Conservation (phyloP, 352 stramenopile genomes). For the Aphanomyces euteiches region DNA sequence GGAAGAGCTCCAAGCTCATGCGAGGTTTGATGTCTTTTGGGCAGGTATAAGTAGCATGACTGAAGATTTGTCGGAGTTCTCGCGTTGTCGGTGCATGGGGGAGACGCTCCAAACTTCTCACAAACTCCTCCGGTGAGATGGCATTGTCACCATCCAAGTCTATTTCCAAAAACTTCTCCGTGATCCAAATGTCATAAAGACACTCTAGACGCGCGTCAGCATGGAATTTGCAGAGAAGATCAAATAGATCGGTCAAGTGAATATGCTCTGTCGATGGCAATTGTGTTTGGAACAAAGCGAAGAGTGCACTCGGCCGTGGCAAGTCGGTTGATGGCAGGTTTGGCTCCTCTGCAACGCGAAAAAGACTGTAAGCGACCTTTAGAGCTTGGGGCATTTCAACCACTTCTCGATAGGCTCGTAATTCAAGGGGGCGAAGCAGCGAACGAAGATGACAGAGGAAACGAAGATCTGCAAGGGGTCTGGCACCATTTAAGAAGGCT, state of each 20-base stretch:
- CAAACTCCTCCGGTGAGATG: conserved; percentile 22
- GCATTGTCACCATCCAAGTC: conserved; percentile 4
- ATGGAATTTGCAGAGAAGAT: conserved; percentile 12
- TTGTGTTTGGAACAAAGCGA: neutral
- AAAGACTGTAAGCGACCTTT: conserved; percentile 44
- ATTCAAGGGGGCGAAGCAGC: neutral
- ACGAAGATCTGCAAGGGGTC: conserved; percentile 51
- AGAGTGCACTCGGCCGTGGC: neutral
- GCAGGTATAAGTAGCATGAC: neutral
- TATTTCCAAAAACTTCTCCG: conserved; percentile 5
- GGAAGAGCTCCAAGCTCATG: conserved; percentile 9
- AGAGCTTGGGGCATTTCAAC: conserved; percentile 47
- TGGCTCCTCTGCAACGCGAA: conserved; percentile 36
- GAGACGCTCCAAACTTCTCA: neutral
- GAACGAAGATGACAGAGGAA: conserved; percentile 54
- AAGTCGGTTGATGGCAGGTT: neutral
- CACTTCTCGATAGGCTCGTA: conserved; percentile 52
- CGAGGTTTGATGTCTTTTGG: neutral
- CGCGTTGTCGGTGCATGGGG: conserved; percentile 17
- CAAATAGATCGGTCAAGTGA: conserved; percentile 23
- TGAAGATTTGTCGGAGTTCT: conserved; percentile 16
- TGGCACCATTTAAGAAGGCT: conserved; percentile 47
- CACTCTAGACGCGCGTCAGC: conserved; percentile 1
- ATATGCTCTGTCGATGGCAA: neutral
- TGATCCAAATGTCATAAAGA: neutral